These are phyloP conservation scores for Grosmannia penicillata DNA, from an alignment of 2,329 filamentous ascomycete species.

Conservation along the genomic window DNA sequence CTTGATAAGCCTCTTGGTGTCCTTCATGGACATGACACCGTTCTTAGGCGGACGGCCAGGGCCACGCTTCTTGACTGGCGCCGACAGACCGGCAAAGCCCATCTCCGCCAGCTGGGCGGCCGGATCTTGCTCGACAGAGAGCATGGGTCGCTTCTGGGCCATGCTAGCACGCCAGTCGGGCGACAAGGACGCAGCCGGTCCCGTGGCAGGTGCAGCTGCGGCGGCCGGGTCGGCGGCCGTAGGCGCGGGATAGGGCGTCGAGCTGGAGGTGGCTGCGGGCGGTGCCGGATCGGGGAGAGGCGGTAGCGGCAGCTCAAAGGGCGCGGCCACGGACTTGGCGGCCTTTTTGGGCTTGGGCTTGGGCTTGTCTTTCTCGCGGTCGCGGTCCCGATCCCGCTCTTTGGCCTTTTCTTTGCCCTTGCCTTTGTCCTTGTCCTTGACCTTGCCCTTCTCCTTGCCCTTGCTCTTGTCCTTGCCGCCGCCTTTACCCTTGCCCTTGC, in stretches of 20 bases:
- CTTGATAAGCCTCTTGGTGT: slow-evolving; percentile 51
- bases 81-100: slow-evolving; percentile 16
- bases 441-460: not conserved
- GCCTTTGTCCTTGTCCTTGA: not conserved
- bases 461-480: slow-evolving; percentile 7
- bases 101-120: slow-evolving; percentile 1
- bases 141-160: not conserved
- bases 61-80: slow-evolving; percentile 52
- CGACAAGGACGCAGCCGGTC: not conserved
- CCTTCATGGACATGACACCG: slow-evolving; percentile 61
- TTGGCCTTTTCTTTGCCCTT: not conserved
- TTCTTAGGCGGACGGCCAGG: slow-evolving; percentile 74
- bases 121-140: not conserved
- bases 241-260: not conserved
- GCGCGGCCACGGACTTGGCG: slow-evolving; percentile 1
- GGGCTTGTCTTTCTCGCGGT: slow-evolving; percentile 13
- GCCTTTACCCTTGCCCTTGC: slow-evolving; percentile 13
- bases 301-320: too few relatives aligned
- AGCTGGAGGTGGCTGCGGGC: not conserved
- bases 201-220: not conserved
- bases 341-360: slow-evolving; percentile 12
- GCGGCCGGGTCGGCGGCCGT: not conserved
- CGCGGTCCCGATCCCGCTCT: not conserved
- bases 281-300: too few relatives aligned
- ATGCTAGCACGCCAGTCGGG: not conserved